phyloP scores from a whole-genome alignment of 306 rosid genomes.

The Pterocarpus macrocarpus region DNA sequence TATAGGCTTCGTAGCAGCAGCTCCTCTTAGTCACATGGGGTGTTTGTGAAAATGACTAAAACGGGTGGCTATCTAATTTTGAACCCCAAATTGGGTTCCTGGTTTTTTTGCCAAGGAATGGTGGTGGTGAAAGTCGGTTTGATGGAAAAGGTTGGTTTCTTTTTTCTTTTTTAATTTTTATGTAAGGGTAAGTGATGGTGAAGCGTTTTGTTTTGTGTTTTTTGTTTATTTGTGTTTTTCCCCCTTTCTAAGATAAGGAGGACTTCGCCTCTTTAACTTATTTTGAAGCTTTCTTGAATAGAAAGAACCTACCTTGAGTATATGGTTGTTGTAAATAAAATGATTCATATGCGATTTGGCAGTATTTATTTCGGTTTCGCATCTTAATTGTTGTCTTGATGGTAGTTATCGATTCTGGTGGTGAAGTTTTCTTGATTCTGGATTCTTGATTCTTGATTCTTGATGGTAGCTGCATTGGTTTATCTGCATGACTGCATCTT shows the following conservation, averaged over 20 bases:
- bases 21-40: not conserved
- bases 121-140: constrained; percentile 5
- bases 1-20: constrained; percentile 48
- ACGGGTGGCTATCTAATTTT: not conserved
- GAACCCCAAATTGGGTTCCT: not conserved
- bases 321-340: constrained; percentile 1
- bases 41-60: constrained; percentile 45
- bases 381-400: not conserved
- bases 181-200: constrained; percentile 1
- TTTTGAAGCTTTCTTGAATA: not conserved
- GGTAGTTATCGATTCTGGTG: not conserved
- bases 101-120: not conserved
- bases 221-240: not conserved
- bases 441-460: not conserved
- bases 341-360: constrained; percentile 4
- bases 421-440: not conserved
- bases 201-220: no score
- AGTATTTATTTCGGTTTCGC: constrained; percentile 8
- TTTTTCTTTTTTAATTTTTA: not conserved
- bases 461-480: not conserved
- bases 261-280: not conserved
- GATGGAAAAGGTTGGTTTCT: not conserved
- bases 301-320: constrained; percentile 1
- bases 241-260: not conserved
- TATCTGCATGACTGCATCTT: not conserved